Evolutionary conservation across 371 early-diverging fungal genomes (phyloP), one percentile per base, ranked within the genome.

Genomic region (Apophysomyces ossiformis): DNA sequence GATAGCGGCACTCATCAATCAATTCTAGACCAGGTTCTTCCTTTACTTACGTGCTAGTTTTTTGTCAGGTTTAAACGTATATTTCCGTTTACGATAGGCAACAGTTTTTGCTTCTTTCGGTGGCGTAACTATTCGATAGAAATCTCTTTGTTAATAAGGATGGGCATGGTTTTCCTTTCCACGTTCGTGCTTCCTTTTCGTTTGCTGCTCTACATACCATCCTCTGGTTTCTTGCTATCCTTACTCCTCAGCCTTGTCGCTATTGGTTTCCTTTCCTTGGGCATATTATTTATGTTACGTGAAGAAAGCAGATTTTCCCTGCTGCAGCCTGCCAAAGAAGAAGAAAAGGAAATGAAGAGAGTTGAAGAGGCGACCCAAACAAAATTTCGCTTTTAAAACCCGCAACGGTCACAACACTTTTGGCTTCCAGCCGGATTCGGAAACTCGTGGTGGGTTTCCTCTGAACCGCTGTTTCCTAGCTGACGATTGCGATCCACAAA

Each of bases 121-220:
- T 39, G 64, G 64, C 43, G 64, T 32, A 38, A 64, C 56, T 60
- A 44, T 35, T 26, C 9, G 16, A 60, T 60, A 60, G 54, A 21
- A 50, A 50, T 26, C 16, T 18, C 21, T 50, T 50, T 26, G 32
- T 26, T 21, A 50, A 50, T 50, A 50, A 21, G 54, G 54, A 50
- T 50, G 54, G n/a, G 8, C 21, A 21, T n/a, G 18, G 7, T 21
- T n/a, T 21, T 4, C 54, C 54, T 21, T 50, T 50, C 5, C 54
- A 8, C 54, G 7, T 9, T n/a, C 9, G 21, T 50, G 9, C 54
- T 50, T 21, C 21, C 21, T 16, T 45, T 26, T 26, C 1, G 2
- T 45, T n/a, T 45, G n/a, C 54, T 11, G 21, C 54, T 50, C 21
- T 50, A 50, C 54, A 50, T 50, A 50, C 54, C 54, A 18, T 50